Evolutionary conservation across 306 rosid species (phyloP), one percentile per base, ranked within the genome.

Genomic region (Vachellia pachyceras): DNA sequence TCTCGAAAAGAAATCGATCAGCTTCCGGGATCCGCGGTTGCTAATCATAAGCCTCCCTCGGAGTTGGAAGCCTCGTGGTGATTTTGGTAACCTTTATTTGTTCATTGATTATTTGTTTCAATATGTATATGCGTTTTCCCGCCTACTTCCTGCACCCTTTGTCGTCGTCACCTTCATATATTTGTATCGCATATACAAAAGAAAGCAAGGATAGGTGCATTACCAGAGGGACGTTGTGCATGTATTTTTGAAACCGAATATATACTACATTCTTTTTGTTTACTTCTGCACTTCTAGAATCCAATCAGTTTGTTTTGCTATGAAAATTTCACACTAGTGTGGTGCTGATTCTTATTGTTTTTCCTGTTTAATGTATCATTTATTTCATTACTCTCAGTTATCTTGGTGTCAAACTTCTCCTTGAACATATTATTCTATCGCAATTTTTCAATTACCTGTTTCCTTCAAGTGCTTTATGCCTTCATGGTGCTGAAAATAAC

Each of bases 1-100:
- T 96, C 97, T 40, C 88, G 99, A 33, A 93, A 88, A 76, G 98
- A 90, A 87, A 92, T 92, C 35, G 98, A 93, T 72, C 97, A 89
- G 72, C 86, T 84, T 67, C 76, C 73, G 18, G 82, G 79, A 69
- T 73, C 79, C 29, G 72, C 85, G 23, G 85, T 70, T 79, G 83
- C 70, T 80, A 89, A 89, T 87, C 87, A 89, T 84, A 90, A 89
- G 81, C 72, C 86, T 69, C 72, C 83, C 20, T 47, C 83, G 20
- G 95, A 91, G 25, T 91, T 90, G 1, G 98, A 90, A 66, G 63
- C 82, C 49, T 78, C 68, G 1, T 81, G 77, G 17, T 88, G 87
- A 87, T 84, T 57, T 42, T n/a, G 46, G 23, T 75, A 57, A 49
- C 77, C 84, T 66, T 45, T 15, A 14, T 10, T 64, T 80, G 66